Percentiles rank a stretch among this genome's conserved stretches.
phyloP scores from a whole-genome alignment of 108 stramenopile species.

The Skeletonema tropicum region DNA sequence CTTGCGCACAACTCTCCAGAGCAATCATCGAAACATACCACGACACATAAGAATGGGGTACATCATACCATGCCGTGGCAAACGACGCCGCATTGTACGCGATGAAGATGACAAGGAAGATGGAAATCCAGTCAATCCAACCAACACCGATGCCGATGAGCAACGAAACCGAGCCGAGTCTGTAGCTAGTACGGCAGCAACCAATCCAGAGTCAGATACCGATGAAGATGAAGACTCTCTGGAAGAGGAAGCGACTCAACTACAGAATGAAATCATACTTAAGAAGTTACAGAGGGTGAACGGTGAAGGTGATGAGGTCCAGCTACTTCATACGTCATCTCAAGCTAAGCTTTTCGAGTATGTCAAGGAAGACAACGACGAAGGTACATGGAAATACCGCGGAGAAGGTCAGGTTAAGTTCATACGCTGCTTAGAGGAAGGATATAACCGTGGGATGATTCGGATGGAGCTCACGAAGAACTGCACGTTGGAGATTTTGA shows the following conservation, averaged over 20 bases:
- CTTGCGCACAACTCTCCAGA: not conserved
- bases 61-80: not conserved
- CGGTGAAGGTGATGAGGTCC: conserved; percentile 20
- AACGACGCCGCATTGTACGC: not conserved
- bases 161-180: not conserved
- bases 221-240: not conserved
- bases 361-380: conserved; percentile 19
- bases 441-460: conserved; percentile 36
- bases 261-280: not conserved
- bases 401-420: conserved; percentile 21
- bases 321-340: conserved; percentile 10
- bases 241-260: conserved; percentile 8
- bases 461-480: conserved; percentile 29
- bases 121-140: not conserved
- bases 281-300: conserved; percentile 17
- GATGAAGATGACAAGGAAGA: not conserved
- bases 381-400: conserved; percentile 16
- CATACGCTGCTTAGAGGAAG: conserved; percentile 24
- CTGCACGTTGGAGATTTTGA: conserved; percentile 17
- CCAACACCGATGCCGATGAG: not conserved
- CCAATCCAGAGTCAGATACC: not conserved
- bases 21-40: not conserved
- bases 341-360: conserved; percentile 22
- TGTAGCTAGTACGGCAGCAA: not conserved
- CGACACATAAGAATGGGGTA: not conserved